These are phyloP conservation scores for Bisporella sp. DNA, from an alignment of 2,329 filamentous ascomycete genomes.

Conservation along the genomic window DNA sequence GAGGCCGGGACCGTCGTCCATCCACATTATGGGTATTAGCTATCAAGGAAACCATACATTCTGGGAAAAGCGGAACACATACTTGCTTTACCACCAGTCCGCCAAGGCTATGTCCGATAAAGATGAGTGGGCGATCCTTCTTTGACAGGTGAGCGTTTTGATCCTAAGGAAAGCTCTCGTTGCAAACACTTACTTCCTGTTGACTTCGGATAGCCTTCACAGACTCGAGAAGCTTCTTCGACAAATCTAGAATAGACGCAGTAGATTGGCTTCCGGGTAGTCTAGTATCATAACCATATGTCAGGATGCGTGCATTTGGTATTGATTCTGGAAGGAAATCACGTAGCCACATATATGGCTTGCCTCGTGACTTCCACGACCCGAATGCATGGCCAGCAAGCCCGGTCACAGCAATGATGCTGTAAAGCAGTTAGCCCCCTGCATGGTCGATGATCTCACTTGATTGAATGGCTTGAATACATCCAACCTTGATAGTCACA, in stretches of 20 bases:
- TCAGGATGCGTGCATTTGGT: slow-evolving; percentile 8
- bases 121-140: not conserved
- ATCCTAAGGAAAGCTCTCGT: too few species aligned
- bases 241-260: not conserved
- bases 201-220: not conserved
- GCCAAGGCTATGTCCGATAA: slow-evolving; percentile 1
- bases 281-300: slow-evolving; percentile 6
- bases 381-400: slow-evolving; percentile 11
- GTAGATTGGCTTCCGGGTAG: not conserved
- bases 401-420: slow-evolving; percentile 11
- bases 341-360: slow-evolving; percentile 9
- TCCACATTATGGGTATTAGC: too few species aligned
- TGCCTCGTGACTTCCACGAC: slow-evolving; percentile 1
- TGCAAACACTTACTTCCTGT: not conserved
- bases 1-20: too few species aligned
- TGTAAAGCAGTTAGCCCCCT: not conserved
- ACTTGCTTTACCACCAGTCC: slow-evolving; percentile 7
- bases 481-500: not conserved
- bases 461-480: too few species aligned
- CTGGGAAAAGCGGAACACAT: not conserved
- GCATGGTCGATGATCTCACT: too few species aligned
- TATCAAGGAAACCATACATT: too few species aligned
- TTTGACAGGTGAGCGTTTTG: not conserved
- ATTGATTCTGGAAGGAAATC: slow-evolving; percentile 5
- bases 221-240: not conserved